phyloP scores from a whole-genome alignment of 257 asterid genomes.

The Scutellaria baicalensis region DNA sequence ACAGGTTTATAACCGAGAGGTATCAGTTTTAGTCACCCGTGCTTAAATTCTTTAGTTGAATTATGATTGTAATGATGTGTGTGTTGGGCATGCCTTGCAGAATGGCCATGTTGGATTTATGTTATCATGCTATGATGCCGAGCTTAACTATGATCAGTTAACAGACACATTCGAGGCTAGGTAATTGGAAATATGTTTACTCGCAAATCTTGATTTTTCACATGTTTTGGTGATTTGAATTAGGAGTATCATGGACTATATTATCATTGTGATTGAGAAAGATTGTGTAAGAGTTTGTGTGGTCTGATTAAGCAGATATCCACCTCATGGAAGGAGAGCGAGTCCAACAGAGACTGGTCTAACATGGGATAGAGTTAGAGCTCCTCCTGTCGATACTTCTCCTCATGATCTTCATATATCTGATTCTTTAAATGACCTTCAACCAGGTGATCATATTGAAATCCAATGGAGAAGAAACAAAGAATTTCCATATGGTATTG shows the following conservation, averaged over 20 bases:
- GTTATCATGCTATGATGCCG: constrained; percentile 82
- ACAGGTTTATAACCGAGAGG: constrained; percentile 93
- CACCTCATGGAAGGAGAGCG: constrained; percentile 83
- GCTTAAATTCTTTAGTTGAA: neutral
- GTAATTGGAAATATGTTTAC: constrained; percentile 23
- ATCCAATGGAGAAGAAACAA: constrained; percentile 93
- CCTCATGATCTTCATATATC: constrained; percentile 71
- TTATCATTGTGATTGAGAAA: neutral
- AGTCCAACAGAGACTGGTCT: constrained; percentile 64
- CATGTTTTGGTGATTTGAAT: neutral
- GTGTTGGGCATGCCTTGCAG: constrained; percentile 27
- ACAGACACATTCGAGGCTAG: constrained; percentile 65
- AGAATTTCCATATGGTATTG: constrained; percentile 83
- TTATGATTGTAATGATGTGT: constrained; percentile 1
- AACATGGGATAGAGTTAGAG: constrained; percentile 83
- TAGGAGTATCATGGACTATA: neutral
- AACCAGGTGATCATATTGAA: constrained; percentile 81
- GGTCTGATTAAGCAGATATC: constrained; percentile 48
- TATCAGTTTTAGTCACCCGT: constrained; percentile 4
- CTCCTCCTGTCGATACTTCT: constrained; percentile 61
- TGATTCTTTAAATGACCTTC: constrained; percentile 58
- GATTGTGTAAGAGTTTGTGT: neutral
- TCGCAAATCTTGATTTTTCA: neutral
- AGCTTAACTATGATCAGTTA: constrained; percentile 46
- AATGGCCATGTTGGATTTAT: constrained; percentile 79